Conservation (phyloP, 176 grass and related monocot genomes). For the Alopecurus myosuroides region DNA sequence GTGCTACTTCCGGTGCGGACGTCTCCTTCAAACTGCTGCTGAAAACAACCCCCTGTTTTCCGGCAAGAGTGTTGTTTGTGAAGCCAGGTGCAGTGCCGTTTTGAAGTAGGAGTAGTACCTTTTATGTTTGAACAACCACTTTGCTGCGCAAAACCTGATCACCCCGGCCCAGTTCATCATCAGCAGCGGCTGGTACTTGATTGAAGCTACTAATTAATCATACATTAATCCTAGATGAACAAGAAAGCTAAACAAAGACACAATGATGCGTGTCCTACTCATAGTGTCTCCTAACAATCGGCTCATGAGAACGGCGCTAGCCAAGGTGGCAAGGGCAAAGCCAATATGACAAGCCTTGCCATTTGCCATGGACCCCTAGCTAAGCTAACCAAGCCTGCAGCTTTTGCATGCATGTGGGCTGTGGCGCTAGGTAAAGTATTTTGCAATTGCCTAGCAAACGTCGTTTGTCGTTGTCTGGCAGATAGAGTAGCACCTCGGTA, state of each 20-base stretch:
- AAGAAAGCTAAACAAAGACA: not conserved
- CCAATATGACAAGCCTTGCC: too few species aligned
- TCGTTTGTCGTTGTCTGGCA: not conserved
- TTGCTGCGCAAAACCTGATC: not conserved
- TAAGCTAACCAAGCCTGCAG: not conserved
- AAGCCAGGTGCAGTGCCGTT: not conserved
- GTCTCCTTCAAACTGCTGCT: not conserved
- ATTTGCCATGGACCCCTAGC: not conserved
- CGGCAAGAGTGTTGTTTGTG: not conserved
- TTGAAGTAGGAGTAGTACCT: too few species aligned
- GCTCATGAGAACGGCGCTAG: not conserved
- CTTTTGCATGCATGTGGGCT: not conserved
- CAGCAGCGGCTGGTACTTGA: not conserved
- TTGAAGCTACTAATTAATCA: not conserved
- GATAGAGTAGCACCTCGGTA: not conserved
- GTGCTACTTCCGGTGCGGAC: not conserved
- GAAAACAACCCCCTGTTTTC: not conserved
- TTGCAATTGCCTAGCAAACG: constrained; percentile 14
- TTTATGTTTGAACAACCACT: not conserved
- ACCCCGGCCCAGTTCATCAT: not conserved
- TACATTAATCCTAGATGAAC: not conserved
- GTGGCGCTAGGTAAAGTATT: not conserved
- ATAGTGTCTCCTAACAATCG: not conserved
- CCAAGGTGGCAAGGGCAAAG: not conserved
- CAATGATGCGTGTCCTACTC: not conserved